Conservation (phyloP, 75 land plant species). For the Ceratopteris richardii region DNA sequence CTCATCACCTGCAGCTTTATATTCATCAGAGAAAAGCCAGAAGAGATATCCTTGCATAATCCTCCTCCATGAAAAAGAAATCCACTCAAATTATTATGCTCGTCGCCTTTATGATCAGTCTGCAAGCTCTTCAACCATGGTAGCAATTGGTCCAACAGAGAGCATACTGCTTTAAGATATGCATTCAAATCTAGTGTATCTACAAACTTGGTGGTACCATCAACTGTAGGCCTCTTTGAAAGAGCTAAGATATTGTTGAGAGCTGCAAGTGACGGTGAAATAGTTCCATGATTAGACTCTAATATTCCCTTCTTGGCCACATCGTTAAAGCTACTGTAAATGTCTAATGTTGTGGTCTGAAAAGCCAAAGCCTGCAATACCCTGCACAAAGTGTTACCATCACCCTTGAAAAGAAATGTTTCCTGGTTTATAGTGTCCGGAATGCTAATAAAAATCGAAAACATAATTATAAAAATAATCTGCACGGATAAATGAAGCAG, state of each 20-base stretch:
- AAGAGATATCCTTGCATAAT: neutral
- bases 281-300: slow-evolving; percentile 3
- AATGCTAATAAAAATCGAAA: no score
- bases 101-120: slow-evolving; percentile 1
- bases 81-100: slow-evolving; percentile 7
- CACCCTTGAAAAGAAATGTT: no score
- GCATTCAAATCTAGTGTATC: slow-evolving; percentile 31
- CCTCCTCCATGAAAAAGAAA: slow-evolving; percentile 15
- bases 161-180: slow-evolving; percentile 50
- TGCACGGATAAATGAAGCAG: neutral
- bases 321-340: neutral
- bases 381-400: no score
- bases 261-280: slow-evolving; percentile 62
- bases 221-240: slow-evolving; percentile 23
- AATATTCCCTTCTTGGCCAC: neutral
- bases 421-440: no score
- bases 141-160: slow-evolving; percentile 44
- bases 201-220: slow-evolving; percentile 29
- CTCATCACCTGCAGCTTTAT: slow-evolving; percentile 10
- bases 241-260: slow-evolving; percentile 55
- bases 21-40: no score
- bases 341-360: no score
- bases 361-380: no score
- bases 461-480: no score
- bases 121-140: slow-evolving; percentile 32